Evolutionary conservation across 2,329 filamentous ascomycete genomes (phyloP).

Genomic region (Cercospora zeae-maydis): DNA sequence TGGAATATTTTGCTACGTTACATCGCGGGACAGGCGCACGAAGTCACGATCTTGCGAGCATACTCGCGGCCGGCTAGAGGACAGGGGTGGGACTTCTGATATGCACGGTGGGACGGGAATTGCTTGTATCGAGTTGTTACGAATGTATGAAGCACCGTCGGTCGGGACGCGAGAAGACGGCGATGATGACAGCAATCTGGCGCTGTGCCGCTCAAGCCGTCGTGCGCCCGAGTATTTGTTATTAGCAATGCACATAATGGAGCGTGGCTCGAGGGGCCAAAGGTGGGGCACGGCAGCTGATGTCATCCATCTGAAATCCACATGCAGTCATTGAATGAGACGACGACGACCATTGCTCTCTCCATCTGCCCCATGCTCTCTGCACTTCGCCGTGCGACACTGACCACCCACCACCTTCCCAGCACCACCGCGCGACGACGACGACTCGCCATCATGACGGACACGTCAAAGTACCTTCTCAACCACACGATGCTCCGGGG

Average conservation of each 20-base stretch:
- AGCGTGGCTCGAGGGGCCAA: background rate
- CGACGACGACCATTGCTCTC: background rate
- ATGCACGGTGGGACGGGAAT: background rate
- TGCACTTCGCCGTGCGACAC: conserved; percentile 10
- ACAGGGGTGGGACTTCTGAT: background rate
- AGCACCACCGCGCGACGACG: conserved; percentile 2
- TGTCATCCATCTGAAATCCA: background rate
- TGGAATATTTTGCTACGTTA: background rate
- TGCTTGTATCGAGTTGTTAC: background rate
- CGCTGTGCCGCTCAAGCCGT: background rate
- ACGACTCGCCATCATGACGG: conserved; percentile 51
- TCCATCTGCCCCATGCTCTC: conserved; percentile 8
- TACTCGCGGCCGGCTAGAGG: background rate
- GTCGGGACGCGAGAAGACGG: background rate
- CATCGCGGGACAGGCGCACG: background rate
- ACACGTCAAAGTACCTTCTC: conserved; percentile 61
- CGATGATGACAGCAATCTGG: background rate
- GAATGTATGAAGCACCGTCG: background rate
- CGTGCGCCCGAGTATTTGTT: background rate
- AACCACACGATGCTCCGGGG: conserved; percentile 53
- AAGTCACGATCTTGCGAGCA: background rate
- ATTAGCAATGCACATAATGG: background rate
- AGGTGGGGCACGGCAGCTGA: conserved; percentile 1
- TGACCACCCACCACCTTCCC: conserved; percentile 14
- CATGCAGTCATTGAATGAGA: background rate